Evolutionary conservation across 2,329 filamentous ascomycete genomes (phyloP), one percentile per base, ranked within the genome.

Genomic region (Blastomyces emzantsi): DNA sequence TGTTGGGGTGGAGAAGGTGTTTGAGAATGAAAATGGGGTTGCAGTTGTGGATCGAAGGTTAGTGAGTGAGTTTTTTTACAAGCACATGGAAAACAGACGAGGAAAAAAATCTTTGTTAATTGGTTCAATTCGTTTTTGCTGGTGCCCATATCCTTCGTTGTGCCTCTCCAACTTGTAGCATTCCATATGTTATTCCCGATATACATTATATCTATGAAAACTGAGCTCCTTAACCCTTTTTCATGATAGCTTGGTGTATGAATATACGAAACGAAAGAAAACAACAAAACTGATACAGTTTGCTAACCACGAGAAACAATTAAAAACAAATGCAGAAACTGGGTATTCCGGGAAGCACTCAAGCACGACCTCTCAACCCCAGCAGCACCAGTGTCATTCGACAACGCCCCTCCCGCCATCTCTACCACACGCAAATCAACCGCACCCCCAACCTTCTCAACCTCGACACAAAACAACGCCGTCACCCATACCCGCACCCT

Each of bases 1-100:
- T 1, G 86, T 88, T 0, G 80, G 85, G 1, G 82, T 89, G 0
- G 81, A 85, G 72, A 88, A 88, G 74, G 78, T 81, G 64, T 83
- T 85, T 63, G 76, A 78, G 69, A 81, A 81, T 47, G 76, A 79
- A 6, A 67, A 77, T 25, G 85, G 83, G 0, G 67, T 83, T 55
- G 79, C 79, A 0, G 67, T 88, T 36, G 71, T 82, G 43, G 86
- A 88, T 71, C 76, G 76, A 67, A 77, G 86, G 76, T 82, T 66
- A 58, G 70, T 82, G 66, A 58, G 70, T 55, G 28, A 30, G 28
- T 30, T 30, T 30, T 4, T 30, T 30, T 30, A 30, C 28, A 30
- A 30, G 28, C 28, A 30, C n/a, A n/a, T n/a, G n/a, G n/a, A n/a
- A n/a, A n/a, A n/a, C n/a, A n/a, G n/a, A n/a, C n/a, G n/a, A n/a